These are phyloP conservation scores for Puccinia coronata DNA, from an alignment of 1,284 basidiomycete genomes.

Conservation along the genomic window DNA sequence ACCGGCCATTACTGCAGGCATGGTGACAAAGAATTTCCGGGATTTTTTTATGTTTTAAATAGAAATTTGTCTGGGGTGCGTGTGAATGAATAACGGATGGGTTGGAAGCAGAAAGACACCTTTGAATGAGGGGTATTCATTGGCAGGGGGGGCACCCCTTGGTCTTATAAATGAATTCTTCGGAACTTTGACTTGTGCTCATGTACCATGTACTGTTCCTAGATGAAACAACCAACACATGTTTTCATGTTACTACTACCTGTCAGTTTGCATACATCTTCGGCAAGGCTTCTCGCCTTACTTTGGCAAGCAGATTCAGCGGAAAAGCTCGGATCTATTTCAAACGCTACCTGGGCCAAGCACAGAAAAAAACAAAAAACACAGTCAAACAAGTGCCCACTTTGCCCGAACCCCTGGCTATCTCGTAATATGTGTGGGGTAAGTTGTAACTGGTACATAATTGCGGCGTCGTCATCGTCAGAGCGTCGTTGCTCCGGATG, in stretches of 20 bases:
- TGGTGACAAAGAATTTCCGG: not conserved
- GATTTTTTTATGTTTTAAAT: not conserved
- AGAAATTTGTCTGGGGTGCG: not conserved
- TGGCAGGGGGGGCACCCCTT: not conserved
- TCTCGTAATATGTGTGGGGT: no score
- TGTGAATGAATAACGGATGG: no score
- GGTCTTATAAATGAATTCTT: not conserved
- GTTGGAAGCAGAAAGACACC: no score
- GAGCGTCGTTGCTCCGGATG: no score
- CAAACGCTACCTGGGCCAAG: not conserved
- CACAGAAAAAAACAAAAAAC: not conserved
- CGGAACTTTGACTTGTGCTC: not conserved
- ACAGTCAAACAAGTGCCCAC: not conserved
- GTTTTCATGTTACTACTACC: not conserved
- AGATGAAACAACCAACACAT: not conserved
- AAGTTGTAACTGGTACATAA: no score
- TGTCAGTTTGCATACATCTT: not conserved
- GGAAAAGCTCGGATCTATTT: not conserved
- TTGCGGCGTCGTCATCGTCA: no score
- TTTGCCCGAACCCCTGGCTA: not conserved
- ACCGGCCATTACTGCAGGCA: conserved; percentile 44
- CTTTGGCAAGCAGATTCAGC: not conserved
- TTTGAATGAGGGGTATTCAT: not conserved
- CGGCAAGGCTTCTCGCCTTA: not conserved
- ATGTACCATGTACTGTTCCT: not conserved